A percentile compares a stretch with the other conserved stretches of the same genome.
phyloP scores from a whole-genome alignment of 345 rosid genomes.

The Sonneratia alba region DNA sequence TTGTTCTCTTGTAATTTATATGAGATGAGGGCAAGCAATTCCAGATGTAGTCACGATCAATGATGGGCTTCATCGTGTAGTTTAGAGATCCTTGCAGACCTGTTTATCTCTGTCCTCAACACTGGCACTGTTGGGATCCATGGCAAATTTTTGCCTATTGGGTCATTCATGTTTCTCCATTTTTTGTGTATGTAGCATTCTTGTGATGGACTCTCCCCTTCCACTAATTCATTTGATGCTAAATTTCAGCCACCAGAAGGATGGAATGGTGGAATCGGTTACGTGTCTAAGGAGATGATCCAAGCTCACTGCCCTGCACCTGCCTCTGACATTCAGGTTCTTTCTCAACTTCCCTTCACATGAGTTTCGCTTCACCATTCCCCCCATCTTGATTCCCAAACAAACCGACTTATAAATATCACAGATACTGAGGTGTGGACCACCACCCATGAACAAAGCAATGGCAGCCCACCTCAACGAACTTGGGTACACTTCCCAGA shows the following conservation, averaged over 20 bases:
- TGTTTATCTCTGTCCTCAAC: neutral
- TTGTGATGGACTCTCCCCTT: conserved; percentile 3
- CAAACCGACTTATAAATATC: neutral
- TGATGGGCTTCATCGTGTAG: neutral
- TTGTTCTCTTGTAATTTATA: neutral
- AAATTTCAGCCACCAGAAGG: conserved; percentile 38
- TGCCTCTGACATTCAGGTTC: conserved; percentile 40
- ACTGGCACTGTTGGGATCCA: neutral
- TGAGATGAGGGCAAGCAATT: neutral
- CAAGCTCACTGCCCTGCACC: conserved; percentile 49
- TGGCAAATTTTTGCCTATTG: neutral
- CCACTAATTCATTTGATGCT: neutral
- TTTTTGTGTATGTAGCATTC: neutral
- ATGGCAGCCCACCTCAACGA: conserved; percentile 49
- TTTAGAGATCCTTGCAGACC: neutral
- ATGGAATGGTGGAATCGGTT: conserved; percentile 59
- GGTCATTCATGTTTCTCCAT: neutral
- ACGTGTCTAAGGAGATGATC: conserved; percentile 54
- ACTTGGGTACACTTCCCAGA: conserved; percentile 42
- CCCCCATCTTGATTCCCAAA: neutral
- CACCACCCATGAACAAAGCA: conserved; percentile 61
- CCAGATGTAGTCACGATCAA: neutral
- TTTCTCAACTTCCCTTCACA: neutral
- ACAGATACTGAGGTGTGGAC: conserved; percentile 55
- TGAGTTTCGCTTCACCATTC: neutral